Evolutionary conservation across 2,329 filamentous ascomycete species (phyloP).

Genomic region (Periconia digitata): DNA sequence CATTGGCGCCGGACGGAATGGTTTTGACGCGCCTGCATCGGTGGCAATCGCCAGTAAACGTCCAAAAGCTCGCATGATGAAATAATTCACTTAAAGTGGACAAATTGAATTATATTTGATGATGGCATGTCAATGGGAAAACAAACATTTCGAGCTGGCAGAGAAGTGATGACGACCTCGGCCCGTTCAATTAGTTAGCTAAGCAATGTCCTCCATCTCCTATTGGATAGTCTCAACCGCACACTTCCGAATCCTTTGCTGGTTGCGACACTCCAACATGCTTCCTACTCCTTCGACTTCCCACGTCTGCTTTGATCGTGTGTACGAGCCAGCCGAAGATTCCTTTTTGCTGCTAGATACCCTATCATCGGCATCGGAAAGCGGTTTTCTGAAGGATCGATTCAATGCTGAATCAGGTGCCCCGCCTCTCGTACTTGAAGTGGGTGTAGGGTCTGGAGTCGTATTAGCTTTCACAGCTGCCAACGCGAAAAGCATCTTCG

Average conservation of each 20-base stretch:
- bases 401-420: slow-evolving; percentile 51
- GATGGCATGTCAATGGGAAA: not conserved
- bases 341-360: slow-evolving; percentile 94
- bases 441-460: slow-evolving; percentile 90
- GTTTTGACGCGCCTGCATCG: slow-evolving; percentile 36
- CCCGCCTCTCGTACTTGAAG: slow-evolving; percentile 70
- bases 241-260: not conserved
- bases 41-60: slow-evolving; percentile 39
- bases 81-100: not conserved
- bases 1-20: slow-evolving; percentile 50
- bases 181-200: slow-evolving; percentile 8
- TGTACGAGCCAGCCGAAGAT: slow-evolving; percentile 96
- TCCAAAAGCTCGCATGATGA: slow-evolving; percentile 32
- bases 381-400: slow-evolving; percentile 64
- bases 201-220: slow-evolving; percentile 5
- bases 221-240: slow-evolving; percentile 13
- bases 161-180: slow-evolving; percentile 1
- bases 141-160: too few species aligned
- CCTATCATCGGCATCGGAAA: slow-evolving; percentile 71
- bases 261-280: slow-evolving; percentile 59
- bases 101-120: not conserved
- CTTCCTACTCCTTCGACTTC: slow-evolving; percentile 91
- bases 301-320: slow-evolving; percentile 82
- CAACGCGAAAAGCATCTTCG: slow-evolving; percentile 72
- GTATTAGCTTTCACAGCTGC: slow-evolving; percentile 87